Percentiles rank a stretch among this genome's conserved stretches.
These are phyloP conservation scores for Sporothrix brunneoviolacea DNA, from an alignment of 2,329 filamentous ascomycete genomes.

Conservation along the genomic window DNA sequence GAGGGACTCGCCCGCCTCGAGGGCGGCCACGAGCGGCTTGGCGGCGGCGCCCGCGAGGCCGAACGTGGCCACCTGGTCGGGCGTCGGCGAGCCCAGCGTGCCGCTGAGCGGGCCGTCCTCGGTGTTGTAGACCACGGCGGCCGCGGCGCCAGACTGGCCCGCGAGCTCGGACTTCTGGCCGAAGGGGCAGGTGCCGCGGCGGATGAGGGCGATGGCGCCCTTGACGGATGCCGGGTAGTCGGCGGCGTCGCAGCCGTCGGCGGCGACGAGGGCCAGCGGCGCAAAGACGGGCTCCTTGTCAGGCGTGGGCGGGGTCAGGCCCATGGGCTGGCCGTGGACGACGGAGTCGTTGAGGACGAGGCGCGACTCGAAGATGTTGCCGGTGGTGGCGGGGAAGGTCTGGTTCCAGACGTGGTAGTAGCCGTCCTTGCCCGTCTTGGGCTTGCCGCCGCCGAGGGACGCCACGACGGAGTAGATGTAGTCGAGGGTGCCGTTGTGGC, in stretches of 20 bases:
- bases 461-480: conserved; percentile 54
- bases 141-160: conserved; percentile 61
- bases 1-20: conserved; percentile 44
- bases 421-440: conserved; percentile 9
- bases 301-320: conserved; percentile 59
- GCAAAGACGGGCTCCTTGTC: conserved; percentile 53
- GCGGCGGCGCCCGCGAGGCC: conserved; percentile 57
- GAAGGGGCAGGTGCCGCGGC: conserved; percentile 64
- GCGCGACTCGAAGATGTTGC: conserved; percentile 51
- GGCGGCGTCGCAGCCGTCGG: conserved; percentile 54
- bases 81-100: conserved; percentile 57
- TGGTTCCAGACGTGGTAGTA: conserved; percentile 61
- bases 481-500: conserved; percentile 56
- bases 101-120: conserved; percentile 56
- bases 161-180: conserved; percentile 63
- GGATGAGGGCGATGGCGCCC: conserved; percentile 64
- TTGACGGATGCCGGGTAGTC: conserved; percentile 56
- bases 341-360: conserved; percentile 49
- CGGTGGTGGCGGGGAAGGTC: conserved; percentile 55
- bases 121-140: conserved; percentile 70
- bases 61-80: conserved; percentile 60
- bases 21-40: conserved; percentile 44
- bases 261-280: conserved; percentile 52
- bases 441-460: conserved; percentile 36
- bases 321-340: conserved; percentile 50